Evolutionary conservation across 2,329 filamentous ascomycete genomes (phyloP).

Genomic region (Aschersonia sp.): DNA sequence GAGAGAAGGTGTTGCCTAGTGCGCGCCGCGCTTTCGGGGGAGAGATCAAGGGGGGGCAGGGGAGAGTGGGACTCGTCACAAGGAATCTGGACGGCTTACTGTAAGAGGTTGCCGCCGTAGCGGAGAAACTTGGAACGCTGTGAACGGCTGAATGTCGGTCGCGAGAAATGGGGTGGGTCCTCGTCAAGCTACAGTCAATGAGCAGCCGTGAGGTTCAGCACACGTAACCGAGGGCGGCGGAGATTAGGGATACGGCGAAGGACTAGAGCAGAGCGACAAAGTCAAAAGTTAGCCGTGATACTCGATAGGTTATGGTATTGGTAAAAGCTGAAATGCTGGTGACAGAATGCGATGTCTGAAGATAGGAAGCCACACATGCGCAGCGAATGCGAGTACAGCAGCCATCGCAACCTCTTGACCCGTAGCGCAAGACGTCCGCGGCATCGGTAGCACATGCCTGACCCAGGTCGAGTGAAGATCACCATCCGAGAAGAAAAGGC

Average conservation of each 20-base stretch:
- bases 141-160: constrained; percentile 7
- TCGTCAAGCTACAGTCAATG: neutral
- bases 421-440: neutral
- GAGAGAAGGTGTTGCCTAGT: neutral
- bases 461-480: neutral
- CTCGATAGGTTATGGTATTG: neutral
- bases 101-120: neutral
- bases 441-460: neutral
- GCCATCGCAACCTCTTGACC: neutral
- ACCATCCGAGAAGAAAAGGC: neutral
- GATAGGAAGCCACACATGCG: too few relatives aligned
- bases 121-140: constrained; percentile 3
- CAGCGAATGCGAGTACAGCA: neutral
- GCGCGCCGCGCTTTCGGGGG: neutral
- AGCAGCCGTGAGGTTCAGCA: neutral
- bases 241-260: too few relatives aligned
- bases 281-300: neutral
- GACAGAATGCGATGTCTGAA: neutral
- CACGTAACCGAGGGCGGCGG: too few relatives aligned
- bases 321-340: neutral
- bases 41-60: neutral
- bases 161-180: neutral
- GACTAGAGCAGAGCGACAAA: too few relatives aligned
- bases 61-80: neutral
- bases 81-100: constrained; percentile 6